Evolutionary conservation across 2,329 filamentous ascomycete species (phyloP).

Genomic region (Aspergillus sp.): DNA sequence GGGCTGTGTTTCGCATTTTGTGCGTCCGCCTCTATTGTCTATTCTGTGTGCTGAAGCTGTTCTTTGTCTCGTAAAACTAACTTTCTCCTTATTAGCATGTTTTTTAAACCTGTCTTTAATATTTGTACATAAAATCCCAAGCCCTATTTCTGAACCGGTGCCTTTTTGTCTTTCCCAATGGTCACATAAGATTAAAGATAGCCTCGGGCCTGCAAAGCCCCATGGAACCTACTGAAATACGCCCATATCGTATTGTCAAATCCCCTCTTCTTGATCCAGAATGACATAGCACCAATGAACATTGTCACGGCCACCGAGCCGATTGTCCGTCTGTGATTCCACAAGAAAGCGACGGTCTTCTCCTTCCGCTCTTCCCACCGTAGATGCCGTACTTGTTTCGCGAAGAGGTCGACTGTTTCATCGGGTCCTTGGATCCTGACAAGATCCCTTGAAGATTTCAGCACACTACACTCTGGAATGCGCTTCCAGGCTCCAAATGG

Average conservation of each 20-base stretch:
- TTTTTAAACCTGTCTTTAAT: no score
- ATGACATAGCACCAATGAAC: constrained; percentile 66
- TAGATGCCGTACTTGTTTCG: constrained; percentile 72
- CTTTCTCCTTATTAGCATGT: no score
- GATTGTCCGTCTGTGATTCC: constrained; percentile 67
- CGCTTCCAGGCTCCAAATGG: constrained; percentile 65
- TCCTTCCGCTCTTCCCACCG: constrained; percentile 62
- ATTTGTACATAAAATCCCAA: neutral
- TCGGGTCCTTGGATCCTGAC: constrained; percentile 60
- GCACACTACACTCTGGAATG: constrained; percentile 74
- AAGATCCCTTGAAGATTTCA: constrained; percentile 73
- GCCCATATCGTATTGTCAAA: constrained; percentile 39
- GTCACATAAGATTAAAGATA: constrained; percentile 8
- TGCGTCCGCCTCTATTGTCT: neutral
- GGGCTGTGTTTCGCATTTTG: neutral
- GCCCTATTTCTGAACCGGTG: neutral
- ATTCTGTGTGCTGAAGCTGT: neutral
- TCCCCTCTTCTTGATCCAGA: constrained; percentile 62
- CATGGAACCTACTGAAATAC: constrained; percentile 33
- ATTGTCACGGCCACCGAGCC: constrained; percentile 65
- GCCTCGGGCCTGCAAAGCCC: constrained; percentile 22
- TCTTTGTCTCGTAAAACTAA: neutral
- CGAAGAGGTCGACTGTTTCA: constrained; percentile 69
- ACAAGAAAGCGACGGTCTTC: constrained; percentile 54
- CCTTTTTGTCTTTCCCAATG: neutral